Base-by-base conservation (phyloP, 75 land plant species). In the Gnetum montanum region DNA sequence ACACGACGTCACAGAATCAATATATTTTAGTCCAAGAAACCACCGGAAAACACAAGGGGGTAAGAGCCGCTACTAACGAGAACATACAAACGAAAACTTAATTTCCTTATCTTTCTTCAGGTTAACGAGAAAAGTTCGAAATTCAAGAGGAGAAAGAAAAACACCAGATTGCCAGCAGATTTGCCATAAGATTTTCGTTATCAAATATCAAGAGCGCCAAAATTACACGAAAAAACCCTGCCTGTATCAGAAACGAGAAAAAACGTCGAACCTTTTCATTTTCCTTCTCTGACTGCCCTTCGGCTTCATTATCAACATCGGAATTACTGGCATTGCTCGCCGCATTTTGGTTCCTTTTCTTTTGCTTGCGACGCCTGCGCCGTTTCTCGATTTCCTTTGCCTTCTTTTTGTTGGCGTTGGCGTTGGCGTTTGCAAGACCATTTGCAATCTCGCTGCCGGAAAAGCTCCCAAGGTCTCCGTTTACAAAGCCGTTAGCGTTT, bases 311-410 rank as follows among this genome's bases (percentile, higher is more conserved):
- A 33, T 57, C 70, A 41, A 36, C 68, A 23, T 66, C 69, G 4
- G 62, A 63, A 22, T 67, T 65, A 1, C 49, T 72, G 49, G 12
- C 46, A 19, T 37, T 56, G 30, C 31, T 52, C 8, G 59, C 3
- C 18, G 54, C 54, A 10, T 60, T 54, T 13, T 63, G 59, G 58
- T 65, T 76, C 65, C 53, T 59, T 36, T 91, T 91, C 88, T 91
- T 91, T 88, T 86, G 86, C 73, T 78, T 91, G 52, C 97, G 72
- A 43, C 97, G 49, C 34, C 97, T 67, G 13, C 88, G 75, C 16
- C 97, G 81, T 29, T 83, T 73, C 63, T 91, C 97, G 36, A 55
- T 84, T 61, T 91, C 88, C 52, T 57, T 50, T 7, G 68, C 63
- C 55, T 78, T 84, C 64, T 77, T 79, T 56, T 49, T 58, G 10